These are phyloP conservation scores for Stramenopiles sp. DNA, from an alignment of 352 stramenopile species.

Conservation along the genomic window DNA sequence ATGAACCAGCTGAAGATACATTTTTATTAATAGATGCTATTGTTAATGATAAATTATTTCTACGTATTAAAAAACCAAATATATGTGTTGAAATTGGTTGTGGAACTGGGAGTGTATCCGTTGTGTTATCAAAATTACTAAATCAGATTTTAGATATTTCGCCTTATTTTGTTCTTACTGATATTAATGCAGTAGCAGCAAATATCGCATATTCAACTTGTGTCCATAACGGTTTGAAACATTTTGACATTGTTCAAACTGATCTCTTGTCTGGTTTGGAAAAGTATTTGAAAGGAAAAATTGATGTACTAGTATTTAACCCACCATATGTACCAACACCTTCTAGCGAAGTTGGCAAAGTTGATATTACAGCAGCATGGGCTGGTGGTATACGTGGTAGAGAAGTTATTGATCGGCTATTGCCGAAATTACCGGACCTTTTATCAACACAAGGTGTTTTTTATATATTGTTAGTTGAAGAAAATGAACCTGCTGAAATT, in stretches of 20 bases:
- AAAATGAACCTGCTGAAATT: conserved; percentile 88
- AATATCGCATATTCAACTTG: conserved; percentile 20
- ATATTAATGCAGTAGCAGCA: conserved; percentile 12
- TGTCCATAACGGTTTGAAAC: neutral
- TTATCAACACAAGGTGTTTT: conserved; percentile 60
- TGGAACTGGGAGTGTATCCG: conserved; percentile 30
- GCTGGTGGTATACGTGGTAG: conserved; percentile 73
- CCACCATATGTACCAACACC: conserved; percentile 92
- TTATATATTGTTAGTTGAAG: conserved; percentile 89
- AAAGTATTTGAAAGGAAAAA: conserved; percentile 24
- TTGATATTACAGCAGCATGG: conserved; percentile 85
- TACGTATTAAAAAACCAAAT: conserved; percentile 32
- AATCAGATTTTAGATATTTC: neutral
- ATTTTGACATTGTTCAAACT: conserved; percentile 4
- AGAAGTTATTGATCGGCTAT: conserved; percentile 77
- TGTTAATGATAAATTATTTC: conserved; percentile 45
- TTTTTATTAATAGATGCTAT: conserved; percentile 87
- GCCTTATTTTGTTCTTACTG: neutral
- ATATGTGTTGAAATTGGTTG: conserved; percentile 67
- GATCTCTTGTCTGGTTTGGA: conserved; percentile 12
- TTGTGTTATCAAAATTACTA: conserved; percentile 1
- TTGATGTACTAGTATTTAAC: conserved; percentile 94
- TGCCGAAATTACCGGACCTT: conserved; percentile 64
- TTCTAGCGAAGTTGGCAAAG: conserved; percentile 69
- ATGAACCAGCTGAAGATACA: conserved; percentile 90